phyloP scores from a whole-genome alignment of 495 filamentous ascomycete species.

The Aspergillus egyptiacus region DNA sequence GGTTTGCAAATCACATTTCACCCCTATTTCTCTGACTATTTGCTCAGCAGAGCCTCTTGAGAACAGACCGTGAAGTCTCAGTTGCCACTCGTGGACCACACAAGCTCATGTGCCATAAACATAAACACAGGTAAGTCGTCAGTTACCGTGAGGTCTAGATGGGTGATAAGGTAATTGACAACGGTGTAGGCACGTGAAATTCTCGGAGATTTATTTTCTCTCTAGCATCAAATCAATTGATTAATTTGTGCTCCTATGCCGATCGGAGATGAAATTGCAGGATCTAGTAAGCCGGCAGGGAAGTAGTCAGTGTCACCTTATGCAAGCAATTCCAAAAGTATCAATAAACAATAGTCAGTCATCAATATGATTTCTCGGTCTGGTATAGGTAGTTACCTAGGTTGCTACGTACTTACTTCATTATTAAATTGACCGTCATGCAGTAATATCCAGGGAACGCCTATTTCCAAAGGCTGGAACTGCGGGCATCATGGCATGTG shows the following conservation, averaged over 20 bases:
- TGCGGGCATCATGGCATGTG: too few species aligned
- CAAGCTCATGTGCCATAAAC: constrained; percentile 5
- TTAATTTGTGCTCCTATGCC: constrained; percentile 3
- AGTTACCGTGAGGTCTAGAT: constrained; percentile 20
- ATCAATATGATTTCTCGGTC: too few species aligned
- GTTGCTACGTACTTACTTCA: too few species aligned
- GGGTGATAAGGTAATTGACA: constrained; percentile 15
- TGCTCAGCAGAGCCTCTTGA: neutral
- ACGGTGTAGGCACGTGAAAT: constrained; percentile 11
- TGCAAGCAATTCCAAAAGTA: constrained; percentile 2
- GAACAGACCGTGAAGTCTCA: neutral
- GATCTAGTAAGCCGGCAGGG: neutral
- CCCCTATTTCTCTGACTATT: neutral
- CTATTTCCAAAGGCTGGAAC: too few species aligned
- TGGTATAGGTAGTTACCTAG: too few species aligned
- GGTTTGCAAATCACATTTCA: constrained; percentile 11
- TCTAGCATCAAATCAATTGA: neutral
- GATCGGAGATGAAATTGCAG: constrained; percentile 7
- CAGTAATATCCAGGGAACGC: too few species aligned
- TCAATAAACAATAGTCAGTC: too few species aligned
- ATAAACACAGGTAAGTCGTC: neutral
- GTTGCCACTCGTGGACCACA: constrained; percentile 8
- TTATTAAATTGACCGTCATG: too few species aligned
- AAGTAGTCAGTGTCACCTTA: constrained; percentile 3
- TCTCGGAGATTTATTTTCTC: constrained; percentile 7